Evolutionary conservation across 2,329 filamentous ascomycete species (phyloP).

Genomic region (Alternaria hordeiaustralica): DNA sequence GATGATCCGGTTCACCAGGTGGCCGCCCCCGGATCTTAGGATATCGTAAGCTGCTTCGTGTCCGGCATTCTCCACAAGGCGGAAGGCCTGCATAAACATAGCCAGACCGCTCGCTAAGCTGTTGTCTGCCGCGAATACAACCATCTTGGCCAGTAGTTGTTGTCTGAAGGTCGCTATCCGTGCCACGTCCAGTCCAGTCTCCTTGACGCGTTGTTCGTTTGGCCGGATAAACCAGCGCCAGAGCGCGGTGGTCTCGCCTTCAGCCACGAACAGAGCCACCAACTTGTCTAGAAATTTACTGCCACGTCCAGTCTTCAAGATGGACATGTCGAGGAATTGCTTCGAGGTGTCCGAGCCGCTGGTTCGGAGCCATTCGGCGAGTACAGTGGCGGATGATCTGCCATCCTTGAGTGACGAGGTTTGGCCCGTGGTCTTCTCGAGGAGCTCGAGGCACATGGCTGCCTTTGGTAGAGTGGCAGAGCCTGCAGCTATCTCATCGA

Average conservation of each 20-base stretch:
- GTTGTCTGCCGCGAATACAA: conserved; percentile 15
- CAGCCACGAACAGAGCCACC: conserved; percentile 28
- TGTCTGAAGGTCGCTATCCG: conserved; percentile 26
- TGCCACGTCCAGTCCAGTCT: conserved; percentile 20
- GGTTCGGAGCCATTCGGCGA: conserved; percentile 39
- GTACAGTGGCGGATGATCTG: conserved; percentile 22
- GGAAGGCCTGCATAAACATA: conserved; percentile 33
- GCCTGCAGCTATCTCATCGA: conserved; percentile 49
- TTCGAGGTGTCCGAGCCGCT: conserved; percentile 38
- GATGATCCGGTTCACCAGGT: conserved; percentile 35
- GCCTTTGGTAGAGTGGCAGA: conserved; percentile 49
- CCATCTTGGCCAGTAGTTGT: conserved; percentile 34
- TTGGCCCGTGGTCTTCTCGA: conserved; percentile 24
- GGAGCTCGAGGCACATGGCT: conserved; percentile 45
- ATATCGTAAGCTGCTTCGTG: conserved; percentile 10
- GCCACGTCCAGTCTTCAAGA: conserved; percentile 10
- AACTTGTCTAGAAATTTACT: conserved; percentile 26
- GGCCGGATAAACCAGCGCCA: conserved; percentile 42
- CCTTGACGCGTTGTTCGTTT: conserved; percentile 22
- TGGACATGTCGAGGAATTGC: conserved; percentile 31
- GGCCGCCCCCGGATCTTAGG: conserved; percentile 31
- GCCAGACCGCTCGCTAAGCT: conserved; percentile 26
- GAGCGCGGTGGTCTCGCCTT: conserved; percentile 26
- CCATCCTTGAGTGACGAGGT: conserved; percentile 9
- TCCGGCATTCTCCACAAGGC: conserved; percentile 18